Base-by-base conservation (phyloP, 2,329 filamentous ascomycete species). In the Elsinoe fawcettii region DNA sequence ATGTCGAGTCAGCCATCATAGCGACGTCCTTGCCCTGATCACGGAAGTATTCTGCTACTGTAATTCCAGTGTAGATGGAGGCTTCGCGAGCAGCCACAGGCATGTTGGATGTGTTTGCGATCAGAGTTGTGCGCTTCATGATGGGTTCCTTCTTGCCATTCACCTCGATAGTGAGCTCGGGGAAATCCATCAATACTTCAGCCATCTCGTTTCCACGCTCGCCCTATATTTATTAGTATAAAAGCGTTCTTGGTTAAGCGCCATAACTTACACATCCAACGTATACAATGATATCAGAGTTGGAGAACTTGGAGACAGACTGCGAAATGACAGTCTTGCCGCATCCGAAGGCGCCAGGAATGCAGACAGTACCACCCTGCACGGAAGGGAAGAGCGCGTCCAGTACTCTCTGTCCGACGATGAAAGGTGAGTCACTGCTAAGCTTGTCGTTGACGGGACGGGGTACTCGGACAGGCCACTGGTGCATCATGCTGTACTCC, bases 31-130 rank as follows among this genome's bases (percentile, higher is more conserved):
- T 92, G 63, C 93, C 93, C 74, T 96, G 90, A 69, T 99, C 93
- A 64, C 93, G 83, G 79, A 97, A 97, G 69, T 99, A 99, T 71
- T 99, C 93, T 41, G 90, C 88, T 0, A 96, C 86, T 0, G 90
- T 95, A 63, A 96, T 96, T 70, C 84, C 93, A 2, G 93, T 99
- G 76, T 99, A 99, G 71, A 99, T 99, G 63, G 93, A 99, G 58
- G 93, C 93, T 75, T 99, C 93, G 77, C 93, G 90, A 60, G 93
- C 93, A 63, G 93, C 93, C 69, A 99, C 93, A 61, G 93, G 93
- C 93, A 99, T 99, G 80, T 99, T 99, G 67, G 93, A 99, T 43
- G 93, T 99, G 77, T 99, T 99, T 73, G 93, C 93, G 70, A 99
- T 97, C 60, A 99, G 81, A 20, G 90, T 95, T 14, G 93, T 99